These are phyloP conservation scores for Skeletonema potamos DNA, from an alignment of 108 stramenopile genomes.

Conservation along the genomic window DNA sequence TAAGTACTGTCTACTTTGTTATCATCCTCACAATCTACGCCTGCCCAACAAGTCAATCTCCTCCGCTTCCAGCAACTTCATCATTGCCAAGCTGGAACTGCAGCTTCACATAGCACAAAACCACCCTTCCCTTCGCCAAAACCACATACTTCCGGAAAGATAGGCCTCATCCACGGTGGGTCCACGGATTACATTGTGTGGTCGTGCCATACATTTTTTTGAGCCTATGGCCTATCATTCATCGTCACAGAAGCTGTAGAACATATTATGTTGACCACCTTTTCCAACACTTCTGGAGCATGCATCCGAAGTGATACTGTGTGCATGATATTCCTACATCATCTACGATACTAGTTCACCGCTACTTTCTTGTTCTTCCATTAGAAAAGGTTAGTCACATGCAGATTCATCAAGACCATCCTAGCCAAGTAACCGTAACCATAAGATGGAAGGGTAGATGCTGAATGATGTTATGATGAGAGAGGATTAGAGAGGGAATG, in stretches of 20 bases:
- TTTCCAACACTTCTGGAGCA: conserved; percentile 60
- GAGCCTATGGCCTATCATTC: conserved; percentile 47
- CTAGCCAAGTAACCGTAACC: no score
- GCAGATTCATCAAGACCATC: conserved; percentile 59
- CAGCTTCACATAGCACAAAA: conserved; percentile 81
- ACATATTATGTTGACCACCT: conserved; percentile 51
- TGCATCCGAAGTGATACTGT: conserved; percentile 74
- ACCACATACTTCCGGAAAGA: conserved; percentile 68
- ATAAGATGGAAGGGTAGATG: no score
- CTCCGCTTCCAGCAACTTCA: conserved; percentile 72
- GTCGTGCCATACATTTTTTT: conserved; percentile 58
- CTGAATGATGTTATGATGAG: no score
- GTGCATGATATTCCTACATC: conserved; percentile 84
- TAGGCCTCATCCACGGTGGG: conserved; percentile 80
- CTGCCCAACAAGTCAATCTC: conserved; percentile 63
- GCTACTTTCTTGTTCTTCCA: conserved; percentile 26
- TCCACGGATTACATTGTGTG: conserved; percentile 79
- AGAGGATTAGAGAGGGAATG: no score
- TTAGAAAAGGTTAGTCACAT: conserved; percentile 59
- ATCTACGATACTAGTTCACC: conserved; percentile 70
- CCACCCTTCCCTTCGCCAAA: conserved; percentile 75
- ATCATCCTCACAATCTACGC: no score
- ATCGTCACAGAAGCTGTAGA: conserved; percentile 2
- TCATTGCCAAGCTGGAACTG: conserved; percentile 84
- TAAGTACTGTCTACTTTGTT: no score